Percentiles rank a stretch among this genome's conserved stretches.
Conservation (phyloP, 345 rosid genomes). For the Gossypium arboreum region DNA sequence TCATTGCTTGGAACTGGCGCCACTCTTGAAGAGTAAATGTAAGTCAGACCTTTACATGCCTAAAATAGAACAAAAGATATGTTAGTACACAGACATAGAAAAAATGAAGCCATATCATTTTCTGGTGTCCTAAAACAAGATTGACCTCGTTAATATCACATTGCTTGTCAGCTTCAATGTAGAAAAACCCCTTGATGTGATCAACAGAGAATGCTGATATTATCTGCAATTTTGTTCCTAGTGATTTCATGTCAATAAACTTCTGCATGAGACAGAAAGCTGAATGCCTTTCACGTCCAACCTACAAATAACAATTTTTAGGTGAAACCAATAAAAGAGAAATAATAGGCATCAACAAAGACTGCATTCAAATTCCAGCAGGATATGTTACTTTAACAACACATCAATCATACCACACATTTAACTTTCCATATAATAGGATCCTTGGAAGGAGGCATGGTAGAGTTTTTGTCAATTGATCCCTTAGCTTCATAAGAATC, state of each 20-base stretch:
- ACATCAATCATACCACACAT: conserved; percentile 57
- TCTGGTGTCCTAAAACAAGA: background rate
- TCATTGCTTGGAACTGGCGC: conserved; percentile 58
- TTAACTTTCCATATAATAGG: conserved; percentile 89
- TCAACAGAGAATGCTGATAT: conserved; percentile 73
- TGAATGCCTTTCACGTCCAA: conserved; percentile 75
- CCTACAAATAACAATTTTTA: conserved; percentile 41
- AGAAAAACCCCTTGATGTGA: conserved; percentile 73
- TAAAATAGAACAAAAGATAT: conserved; percentile 25
- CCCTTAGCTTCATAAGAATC: conserved; percentile 53
- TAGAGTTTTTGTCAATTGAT: conserved; percentile 49
- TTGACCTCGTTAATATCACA: conserved; percentile 71
- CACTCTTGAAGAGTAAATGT: conserved; percentile 64
- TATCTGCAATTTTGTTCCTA: conserved; percentile 56
- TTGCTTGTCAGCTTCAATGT: conserved; percentile 73
- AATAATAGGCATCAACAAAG: background rate
- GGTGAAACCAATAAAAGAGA: background rate
- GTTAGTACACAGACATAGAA: background rate
- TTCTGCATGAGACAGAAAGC: conserved; percentile 95
- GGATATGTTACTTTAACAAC: background rate
- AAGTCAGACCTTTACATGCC: conserved; percentile 74
- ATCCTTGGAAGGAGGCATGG: conserved; percentile 44
- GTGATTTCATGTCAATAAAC: conserved; percentile 64
- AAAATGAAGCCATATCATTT: background rate
- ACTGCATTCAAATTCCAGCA: background rate